Evolutionary conservation across 1,139 yeast species (phyloP).

Genomic region (Hemisphaericaspora xylofermentans): DNA sequence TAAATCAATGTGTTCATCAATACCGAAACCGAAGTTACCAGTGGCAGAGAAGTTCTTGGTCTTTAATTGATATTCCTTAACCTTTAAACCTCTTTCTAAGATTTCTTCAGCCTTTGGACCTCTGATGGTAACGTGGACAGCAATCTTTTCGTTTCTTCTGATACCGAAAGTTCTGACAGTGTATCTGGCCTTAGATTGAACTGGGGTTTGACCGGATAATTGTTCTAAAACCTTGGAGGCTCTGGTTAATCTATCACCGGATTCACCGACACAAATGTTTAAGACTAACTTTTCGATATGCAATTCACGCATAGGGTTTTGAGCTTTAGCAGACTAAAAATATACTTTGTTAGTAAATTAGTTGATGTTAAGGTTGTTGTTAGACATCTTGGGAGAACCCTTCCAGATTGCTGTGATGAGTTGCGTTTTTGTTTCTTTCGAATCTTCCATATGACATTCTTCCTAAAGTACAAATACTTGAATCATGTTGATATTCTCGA

Average conservation of each 20-base stretch:
- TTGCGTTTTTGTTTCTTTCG: too few species aligned
- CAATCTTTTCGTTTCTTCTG: slow-evolving; percentile 99
- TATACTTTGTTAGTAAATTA: slow-evolving; percentile 14
- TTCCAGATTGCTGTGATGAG: background rate
- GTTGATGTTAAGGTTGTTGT: background rate
- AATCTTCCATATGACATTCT: too few species aligned
- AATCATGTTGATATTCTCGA: too few species aligned
- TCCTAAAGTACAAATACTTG: too few species aligned
- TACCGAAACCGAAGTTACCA: slow-evolving; percentile 99
- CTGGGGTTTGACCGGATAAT: slow-evolving; percentile 99
- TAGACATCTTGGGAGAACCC: background rate
- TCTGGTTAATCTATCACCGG: slow-evolving; percentile 99
- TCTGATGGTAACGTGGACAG: slow-evolving; percentile 99
- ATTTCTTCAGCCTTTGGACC: slow-evolving; percentile 99
- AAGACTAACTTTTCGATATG: slow-evolving; percentile 99
- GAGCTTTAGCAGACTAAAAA: slow-evolving; percentile 34
- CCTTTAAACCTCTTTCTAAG: slow-evolving; percentile 99
- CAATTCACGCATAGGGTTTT: slow-evolving; percentile 91
- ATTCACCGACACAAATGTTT: slow-evolving; percentile 99
- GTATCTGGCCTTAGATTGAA: slow-evolving; percentile 99
- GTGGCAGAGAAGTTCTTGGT: slow-evolving; percentile 94
- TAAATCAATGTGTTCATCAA: slow-evolving; percentile 98
- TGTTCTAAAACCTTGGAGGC: slow-evolving; percentile 99
- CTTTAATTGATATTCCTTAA: slow-evolving; percentile 97
- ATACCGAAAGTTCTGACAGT: slow-evolving; percentile 99